Evolutionary conservation across 371 early-diverging fungal genomes (phyloP).

Genomic region (Funneliformis caledonium): DNA sequence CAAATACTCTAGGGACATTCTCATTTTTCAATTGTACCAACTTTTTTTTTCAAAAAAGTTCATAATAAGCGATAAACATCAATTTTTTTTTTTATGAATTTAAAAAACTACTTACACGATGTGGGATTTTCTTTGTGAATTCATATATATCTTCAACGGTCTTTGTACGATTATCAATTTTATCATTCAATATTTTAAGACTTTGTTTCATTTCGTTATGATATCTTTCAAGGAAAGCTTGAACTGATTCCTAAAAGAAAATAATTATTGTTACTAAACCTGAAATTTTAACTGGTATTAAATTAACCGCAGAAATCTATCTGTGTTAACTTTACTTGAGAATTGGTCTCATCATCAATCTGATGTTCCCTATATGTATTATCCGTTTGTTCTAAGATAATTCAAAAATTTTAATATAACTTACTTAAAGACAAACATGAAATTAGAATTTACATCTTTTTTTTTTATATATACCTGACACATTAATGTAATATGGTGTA

Average conservation of each 20-base stretch:
- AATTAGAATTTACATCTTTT: background rate
- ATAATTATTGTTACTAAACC: too few species aligned
- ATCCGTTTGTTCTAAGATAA: too few species aligned
- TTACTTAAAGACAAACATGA: too few species aligned
- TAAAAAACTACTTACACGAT: background rate
- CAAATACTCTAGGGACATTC: constrained; percentile 22
- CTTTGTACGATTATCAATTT: background rate
- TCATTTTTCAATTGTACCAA: background rate
- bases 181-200: background rate
- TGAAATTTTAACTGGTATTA: too few species aligned
- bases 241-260: background rate
- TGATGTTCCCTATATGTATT: too few species aligned
- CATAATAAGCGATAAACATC: too few species aligned
- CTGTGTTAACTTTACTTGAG: too few species aligned
- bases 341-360: too few species aligned
- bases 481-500: background rate
- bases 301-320: too few species aligned
- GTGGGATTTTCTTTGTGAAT: background rate
- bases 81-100: background rate
- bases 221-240: background rate
- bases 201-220: constrained; percentile 11
- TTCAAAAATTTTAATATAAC: too few species aligned
- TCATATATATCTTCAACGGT: background rate
- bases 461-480: background rate
- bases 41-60: background rate